Conservation (phyloP, 768 basidiomycete species). For the Boletellus ananas region DNA sequence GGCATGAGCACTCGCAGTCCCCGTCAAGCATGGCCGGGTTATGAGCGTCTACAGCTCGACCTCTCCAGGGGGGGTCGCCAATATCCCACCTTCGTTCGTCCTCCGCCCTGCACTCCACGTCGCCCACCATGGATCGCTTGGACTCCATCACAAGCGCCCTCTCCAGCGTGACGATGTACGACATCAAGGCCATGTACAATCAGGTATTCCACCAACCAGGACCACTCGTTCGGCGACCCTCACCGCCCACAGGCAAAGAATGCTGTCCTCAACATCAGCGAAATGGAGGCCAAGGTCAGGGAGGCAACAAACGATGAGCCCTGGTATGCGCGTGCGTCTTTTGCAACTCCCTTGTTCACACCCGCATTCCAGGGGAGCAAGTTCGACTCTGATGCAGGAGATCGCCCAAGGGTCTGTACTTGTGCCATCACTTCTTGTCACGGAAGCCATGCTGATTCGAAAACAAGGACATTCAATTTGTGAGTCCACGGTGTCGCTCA, state of each 20-base stretch:
- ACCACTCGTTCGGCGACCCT: conserved; percentile 1
- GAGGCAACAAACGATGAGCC: conserved; percentile 98
- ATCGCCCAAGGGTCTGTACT: conserved; percentile 88
- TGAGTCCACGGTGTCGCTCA: conserved; percentile 39
- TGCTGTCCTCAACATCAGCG: conserved; percentile 91
- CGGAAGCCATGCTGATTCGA: conserved; percentile 12
- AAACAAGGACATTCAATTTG: conserved; percentile 94
- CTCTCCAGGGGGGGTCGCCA: conserved; percentile 25
- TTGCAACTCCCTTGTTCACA: conserved; percentile 1
- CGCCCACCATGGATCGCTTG: conserved; percentile 67
- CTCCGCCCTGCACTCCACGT: conserved; percentile 1
- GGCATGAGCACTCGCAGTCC: neutral
- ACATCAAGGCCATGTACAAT: conserved; percentile 92
- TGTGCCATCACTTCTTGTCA: neutral
- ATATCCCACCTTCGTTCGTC: neutral
- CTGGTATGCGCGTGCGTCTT: conserved; percentile 59
- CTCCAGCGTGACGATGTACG: conserved; percentile 85
- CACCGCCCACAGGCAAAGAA: conserved; percentile 76
- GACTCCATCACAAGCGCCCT: conserved; percentile 72
- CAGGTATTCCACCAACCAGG: conserved; percentile 50
- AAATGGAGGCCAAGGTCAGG: conserved; percentile 94
- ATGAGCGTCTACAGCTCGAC: conserved; percentile 9
- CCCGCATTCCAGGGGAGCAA: conserved; percentile 76
- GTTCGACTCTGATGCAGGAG: conserved; percentile 96
- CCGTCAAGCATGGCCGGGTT: too few species aligned